Evolutionary conservation across 2,329 filamentous ascomycete species (phyloP), one percentile per base, ranked within the genome.

Genomic region (Apiospora rasikravindrae): DNA sequence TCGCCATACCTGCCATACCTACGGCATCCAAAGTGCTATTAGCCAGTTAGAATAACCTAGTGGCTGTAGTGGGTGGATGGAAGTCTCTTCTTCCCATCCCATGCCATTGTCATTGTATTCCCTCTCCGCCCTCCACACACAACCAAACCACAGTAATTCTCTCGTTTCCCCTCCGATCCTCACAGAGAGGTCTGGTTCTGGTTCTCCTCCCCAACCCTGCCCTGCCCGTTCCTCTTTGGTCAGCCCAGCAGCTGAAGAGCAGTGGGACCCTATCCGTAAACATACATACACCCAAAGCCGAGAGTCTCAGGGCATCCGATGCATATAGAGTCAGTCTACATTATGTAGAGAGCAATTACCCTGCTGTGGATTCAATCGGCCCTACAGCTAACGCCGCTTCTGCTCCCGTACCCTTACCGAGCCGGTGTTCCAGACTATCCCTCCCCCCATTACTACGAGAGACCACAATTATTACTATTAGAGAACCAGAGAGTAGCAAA

Each of bases 281-380:
- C 29, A 40, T 40, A 64, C 57, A 40, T 40, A 64, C 29, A 61
- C 57, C 29, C 57, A 40, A 40, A 64, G 24, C 33, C 57, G 57
- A 64, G 33, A 64, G 57, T 64, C 33, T 40, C 57, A 40, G 57
- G 57, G 57, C 57, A 64, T 40, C 29, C 57, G 57, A 37, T 64
- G 57, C 57, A 64, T 64, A 64, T 40, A 64, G 57, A 64, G 57
- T 37, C 29, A n/a, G 57, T 40, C 57, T 64, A 64, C 33, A 64
- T 64, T 61, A 61, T 64, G 22, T 64, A 49, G 26, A 49, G 67
- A 69, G 47, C 67, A 69, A 69, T 57, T 57, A 53, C 68, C 47
- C 37, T 51, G 68, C 33, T 64, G 57, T 69, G 68, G 68, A 69
- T 69, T 69, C 68, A 69, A 69, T 69, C 68, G 68, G 68, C 68